These are phyloP conservation scores for Suhomyces atakaporum DNA, from an alignment of 1,139 yeast species.

Conservation along the genomic window DNA sequence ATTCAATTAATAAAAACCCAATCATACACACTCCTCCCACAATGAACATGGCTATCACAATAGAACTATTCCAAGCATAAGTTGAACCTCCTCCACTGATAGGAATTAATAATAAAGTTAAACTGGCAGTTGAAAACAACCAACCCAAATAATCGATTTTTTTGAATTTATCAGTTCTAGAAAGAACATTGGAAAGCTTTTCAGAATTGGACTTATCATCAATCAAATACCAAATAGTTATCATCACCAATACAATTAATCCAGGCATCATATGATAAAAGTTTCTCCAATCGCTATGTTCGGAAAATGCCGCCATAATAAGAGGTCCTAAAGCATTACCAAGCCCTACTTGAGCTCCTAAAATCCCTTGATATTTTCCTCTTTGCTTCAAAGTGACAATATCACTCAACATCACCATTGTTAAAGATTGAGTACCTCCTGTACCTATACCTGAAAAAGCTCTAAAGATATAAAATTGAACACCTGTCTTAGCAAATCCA, in stretches of 20 bases:
- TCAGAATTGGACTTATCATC: slow-evolving; percentile 16
- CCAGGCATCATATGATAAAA: slow-evolving; percentile 25
- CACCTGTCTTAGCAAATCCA: slow-evolving; percentile 23
- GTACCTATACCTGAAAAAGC: slow-evolving; percentile 25
- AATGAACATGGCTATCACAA: slow-evolving; percentile 23
- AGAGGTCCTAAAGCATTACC: slow-evolving; percentile 25
- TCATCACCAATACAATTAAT: slow-evolving; percentile 16
- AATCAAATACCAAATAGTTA: slow-evolving; percentile 17
- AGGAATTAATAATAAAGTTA: slow-evolving; percentile 21
- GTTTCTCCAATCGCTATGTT: slow-evolving; percentile 21
- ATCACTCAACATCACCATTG: slow-evolving; percentile 26
- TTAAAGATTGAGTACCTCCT: slow-evolving; percentile 23
- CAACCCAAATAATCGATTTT: slow-evolving; percentile 24
- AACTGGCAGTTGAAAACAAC: slow-evolving; percentile 21
- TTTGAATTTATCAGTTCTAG: slow-evolving; percentile 18
- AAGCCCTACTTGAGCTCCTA: slow-evolving; percentile 24
- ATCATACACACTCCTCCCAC: slow-evolving; percentile 22
- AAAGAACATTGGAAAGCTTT: slow-evolving; percentile 18
- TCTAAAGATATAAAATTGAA: slow-evolving; percentile 22
- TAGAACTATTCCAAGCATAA: slow-evolving; percentile 22
- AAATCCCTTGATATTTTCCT: slow-evolving; percentile 25
- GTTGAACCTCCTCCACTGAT: slow-evolving; percentile 26
- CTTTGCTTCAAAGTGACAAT: slow-evolving; percentile 24
- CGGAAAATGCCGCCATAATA: slow-evolving; percentile 23
- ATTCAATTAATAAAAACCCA: slow-evolving; percentile 21